phyloP scores from a whole-genome alignment of 352 stramenopile species.

The Pythium aphanidermatum region DNA sequence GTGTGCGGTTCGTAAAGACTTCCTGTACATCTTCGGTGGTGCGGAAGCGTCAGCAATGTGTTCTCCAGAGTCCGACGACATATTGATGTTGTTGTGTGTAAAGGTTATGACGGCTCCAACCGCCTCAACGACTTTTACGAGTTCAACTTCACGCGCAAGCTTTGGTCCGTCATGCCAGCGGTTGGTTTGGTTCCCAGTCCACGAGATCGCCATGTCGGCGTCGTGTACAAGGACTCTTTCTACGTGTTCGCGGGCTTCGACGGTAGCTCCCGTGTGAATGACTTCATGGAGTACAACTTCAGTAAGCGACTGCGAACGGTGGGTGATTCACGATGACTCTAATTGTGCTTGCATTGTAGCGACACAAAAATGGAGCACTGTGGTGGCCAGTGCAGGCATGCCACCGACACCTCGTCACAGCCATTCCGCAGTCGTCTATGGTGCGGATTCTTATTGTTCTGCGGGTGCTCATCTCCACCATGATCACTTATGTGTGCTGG shows the following conservation, averaged over 20 bases:
- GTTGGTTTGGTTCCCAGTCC: slow-evolving; percentile 75
- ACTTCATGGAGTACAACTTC: slow-evolving; percentile 95
- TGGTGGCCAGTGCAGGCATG: slow-evolving; percentile 70
- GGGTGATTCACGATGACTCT: too few relatives aligned
- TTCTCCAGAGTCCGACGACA: too few relatives aligned
- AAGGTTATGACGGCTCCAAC: slow-evolving; percentile 90
- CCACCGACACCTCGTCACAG: slow-evolving; percentile 92
- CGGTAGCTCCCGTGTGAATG: slow-evolving; percentile 89
- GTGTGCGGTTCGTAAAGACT: slow-evolving; percentile 87
- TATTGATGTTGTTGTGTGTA: slow-evolving; percentile 8
- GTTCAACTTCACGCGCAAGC: slow-evolving; percentile 86
- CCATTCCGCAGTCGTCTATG: slow-evolving; percentile 91
- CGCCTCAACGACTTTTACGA: slow-evolving; percentile 93
- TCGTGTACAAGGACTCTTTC: slow-evolving; percentile 92
- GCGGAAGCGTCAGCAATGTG: too few relatives aligned
- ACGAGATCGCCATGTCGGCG: slow-evolving; percentile 91
- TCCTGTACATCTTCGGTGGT: slow-evolving; percentile 92
- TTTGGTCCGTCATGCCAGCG: slow-evolving; percentile 66
- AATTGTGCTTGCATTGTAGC: too few relatives aligned
- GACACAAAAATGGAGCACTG: slow-evolving; percentile 74
- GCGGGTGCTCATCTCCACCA: too few relatives aligned
- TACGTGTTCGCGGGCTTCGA: slow-evolving; percentile 95
- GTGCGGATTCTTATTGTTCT: too few relatives aligned
- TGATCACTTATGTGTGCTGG: too few relatives aligned
- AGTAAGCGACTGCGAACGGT: too few relatives aligned